These are phyloP conservation scores for Fomitopsis serialis DNA, from an alignment of 768 basidiomycete genomes.

Conservation along the genomic window DNA sequence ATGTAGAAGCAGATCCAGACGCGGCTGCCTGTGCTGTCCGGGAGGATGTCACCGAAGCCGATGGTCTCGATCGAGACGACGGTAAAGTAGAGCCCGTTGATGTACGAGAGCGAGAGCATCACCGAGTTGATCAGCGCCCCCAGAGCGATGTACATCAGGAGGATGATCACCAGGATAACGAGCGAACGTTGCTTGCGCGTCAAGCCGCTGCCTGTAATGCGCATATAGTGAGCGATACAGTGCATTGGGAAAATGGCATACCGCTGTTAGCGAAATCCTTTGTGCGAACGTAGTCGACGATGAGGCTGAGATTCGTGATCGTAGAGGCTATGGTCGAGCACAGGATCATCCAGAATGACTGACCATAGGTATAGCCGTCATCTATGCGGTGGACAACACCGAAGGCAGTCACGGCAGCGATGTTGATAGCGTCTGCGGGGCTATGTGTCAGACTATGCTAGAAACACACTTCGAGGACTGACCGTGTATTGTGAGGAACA, in stretches of 20 bases:
- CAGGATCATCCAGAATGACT: constrained; percentile 71
- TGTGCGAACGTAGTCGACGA: constrained; percentile 54
- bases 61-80: constrained; percentile 63
- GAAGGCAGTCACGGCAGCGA: constrained; percentile 52
- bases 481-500: constrained; percentile 70
- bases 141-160: constrained; percentile 69
- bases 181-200: constrained; percentile 76
- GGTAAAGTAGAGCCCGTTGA: constrained; percentile 76
- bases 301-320: constrained; percentile 61
- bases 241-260: constrained; percentile 19
- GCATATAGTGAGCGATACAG: background rate
- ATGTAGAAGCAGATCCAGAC: constrained; percentile 57
- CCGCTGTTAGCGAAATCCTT: constrained; percentile 62
- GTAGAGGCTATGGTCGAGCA: constrained; percentile 67
- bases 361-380: constrained; percentile 65
- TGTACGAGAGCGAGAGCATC: constrained; percentile 51
- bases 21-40: constrained; percentile 44
- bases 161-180: constrained; percentile 71
- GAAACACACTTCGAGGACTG: constrained; percentile 15
- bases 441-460: background rate
- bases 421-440: constrained; percentile 61
- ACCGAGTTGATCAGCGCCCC: constrained; percentile 59
- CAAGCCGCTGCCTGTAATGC: constrained; percentile 63
- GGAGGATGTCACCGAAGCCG: constrained; percentile 75
- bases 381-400: constrained; percentile 54